Conservation (phyloP, 208 protist species). For the Balamuthia mandrillaris region DNA sequence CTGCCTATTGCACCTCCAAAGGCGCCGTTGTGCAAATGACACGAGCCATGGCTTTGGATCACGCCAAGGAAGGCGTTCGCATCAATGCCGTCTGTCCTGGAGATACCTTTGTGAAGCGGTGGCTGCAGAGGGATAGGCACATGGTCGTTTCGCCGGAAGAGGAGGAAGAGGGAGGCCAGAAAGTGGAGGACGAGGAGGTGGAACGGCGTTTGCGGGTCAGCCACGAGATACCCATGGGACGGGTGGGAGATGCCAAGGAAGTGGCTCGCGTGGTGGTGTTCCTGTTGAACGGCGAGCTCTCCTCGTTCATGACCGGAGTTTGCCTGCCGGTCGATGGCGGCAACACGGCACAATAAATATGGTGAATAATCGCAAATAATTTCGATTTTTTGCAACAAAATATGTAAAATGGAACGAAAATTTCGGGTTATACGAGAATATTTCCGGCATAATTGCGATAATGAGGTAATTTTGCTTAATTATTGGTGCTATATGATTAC, state of each 20-base stretch:
- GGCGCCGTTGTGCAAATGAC: slow-evolving; percentile 39
- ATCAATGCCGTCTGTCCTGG: slow-evolving; percentile 45
- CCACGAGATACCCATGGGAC: slow-evolving; percentile 35
- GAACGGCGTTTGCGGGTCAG: slow-evolving; percentile 14
- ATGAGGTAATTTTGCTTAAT: too few species aligned
- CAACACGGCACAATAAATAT: too few species aligned
- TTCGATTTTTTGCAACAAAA: too few species aligned
- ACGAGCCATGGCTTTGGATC: slow-evolving; percentile 38
- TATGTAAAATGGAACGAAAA: too few species aligned
- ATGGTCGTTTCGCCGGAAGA: slow-evolving; percentile 24
- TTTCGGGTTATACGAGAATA: too few species aligned
- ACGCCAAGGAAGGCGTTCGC: slow-evolving; percentile 30
- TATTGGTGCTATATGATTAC: too few species aligned
- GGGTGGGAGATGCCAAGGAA: slow-evolving; percentile 2
- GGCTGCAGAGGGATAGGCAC: background rate
- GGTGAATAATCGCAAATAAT: too few species aligned
- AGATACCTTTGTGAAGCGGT: slow-evolving; percentile 40
- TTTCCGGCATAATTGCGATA: too few species aligned
- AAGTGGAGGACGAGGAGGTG: slow-evolving; percentile 13
- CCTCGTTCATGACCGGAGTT: background rate
- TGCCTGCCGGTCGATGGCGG: background rate
- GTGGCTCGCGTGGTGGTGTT: background rate
- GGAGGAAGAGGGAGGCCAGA: background rate
- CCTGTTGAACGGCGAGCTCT: background rate
- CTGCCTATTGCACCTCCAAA: slow-evolving; percentile 43